Percentiles rank a stretch among this genome's conserved stretches.
phyloP scores from a whole-genome alignment of 805 yeast genomes.

The Candida piceae region DNA sequence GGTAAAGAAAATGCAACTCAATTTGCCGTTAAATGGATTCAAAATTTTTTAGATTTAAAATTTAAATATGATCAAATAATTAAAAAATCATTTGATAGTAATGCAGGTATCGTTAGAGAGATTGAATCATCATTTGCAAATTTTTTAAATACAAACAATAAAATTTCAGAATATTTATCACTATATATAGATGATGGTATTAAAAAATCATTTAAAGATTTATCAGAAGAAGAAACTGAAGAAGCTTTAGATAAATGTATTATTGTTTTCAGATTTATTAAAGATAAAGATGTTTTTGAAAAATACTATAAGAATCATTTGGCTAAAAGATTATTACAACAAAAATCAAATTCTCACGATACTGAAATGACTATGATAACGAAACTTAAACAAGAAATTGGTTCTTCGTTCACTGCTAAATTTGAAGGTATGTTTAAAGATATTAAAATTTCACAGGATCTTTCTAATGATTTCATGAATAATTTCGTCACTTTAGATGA shows the following conservation, averaged over 20 bases:
- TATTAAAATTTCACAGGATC: constrained; percentile 52
- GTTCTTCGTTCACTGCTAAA: constrained; percentile 71
- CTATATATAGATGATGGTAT: constrained; percentile 54
- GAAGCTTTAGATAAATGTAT: constrained; percentile 50
- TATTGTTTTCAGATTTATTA: constrained; percentile 57
- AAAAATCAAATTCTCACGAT: constrained; percentile 44
- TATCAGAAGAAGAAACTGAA: constrained; percentile 41
- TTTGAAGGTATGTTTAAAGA: constrained; percentile 87
- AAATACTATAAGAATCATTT: constrained; percentile 79
- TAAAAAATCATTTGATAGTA: constrained; percentile 42
- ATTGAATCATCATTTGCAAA: constrained; percentile 58
- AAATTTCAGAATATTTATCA: constrained; percentile 51
- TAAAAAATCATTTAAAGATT: constrained; percentile 44
- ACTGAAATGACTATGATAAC: constrained; percentile 66
- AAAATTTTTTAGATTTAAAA: constrained; percentile 47
- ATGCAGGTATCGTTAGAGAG: constrained; percentile 45
- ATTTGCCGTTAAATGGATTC: constrained; percentile 67
- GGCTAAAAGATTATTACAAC: constrained; percentile 68
- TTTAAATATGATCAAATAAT: constrained; percentile 46
- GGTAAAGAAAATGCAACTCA: constrained; percentile 36
- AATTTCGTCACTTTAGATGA: constrained; percentile 13
- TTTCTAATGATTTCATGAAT: constrained; percentile 35
- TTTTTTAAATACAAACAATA: constrained; percentile 48
- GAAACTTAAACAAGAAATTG: constrained; percentile 69
- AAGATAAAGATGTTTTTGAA: constrained; percentile 84